Percentiles rank a stretch among this genome's conserved stretches.
Evolutionary conservation across 345 rosid genomes (phyloP).

Genomic region (Zanthoxylum bungeanum): DNA sequence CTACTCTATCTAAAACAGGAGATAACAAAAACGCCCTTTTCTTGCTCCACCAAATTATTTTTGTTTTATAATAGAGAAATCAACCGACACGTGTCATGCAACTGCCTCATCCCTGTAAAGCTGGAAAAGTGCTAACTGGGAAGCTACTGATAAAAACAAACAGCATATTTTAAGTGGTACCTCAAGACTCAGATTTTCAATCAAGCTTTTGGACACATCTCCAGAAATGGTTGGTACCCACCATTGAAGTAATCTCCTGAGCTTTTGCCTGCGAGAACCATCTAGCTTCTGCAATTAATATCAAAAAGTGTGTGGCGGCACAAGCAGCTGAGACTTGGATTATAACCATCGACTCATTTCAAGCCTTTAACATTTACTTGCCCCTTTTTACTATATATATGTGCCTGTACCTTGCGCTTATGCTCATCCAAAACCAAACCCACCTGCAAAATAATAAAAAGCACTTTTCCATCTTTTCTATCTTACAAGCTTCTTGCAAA

Average conservation of each 20-base stretch:
- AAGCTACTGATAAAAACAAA: too few relatives aligned
- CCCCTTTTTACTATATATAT: constrained; percentile 28
- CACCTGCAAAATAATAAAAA: not conserved
- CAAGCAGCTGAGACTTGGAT: constrained; percentile 19
- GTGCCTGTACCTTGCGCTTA: not conserved
- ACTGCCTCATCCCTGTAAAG: too few relatives aligned
- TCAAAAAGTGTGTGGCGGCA: too few relatives aligned
- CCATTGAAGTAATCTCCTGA: too few relatives aligned
- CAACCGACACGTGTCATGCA: not conserved
- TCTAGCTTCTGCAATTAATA: too few relatives aligned
- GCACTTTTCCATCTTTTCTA: not conserved
- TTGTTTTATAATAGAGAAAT: not conserved
- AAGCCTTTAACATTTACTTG: constrained; percentile 13
- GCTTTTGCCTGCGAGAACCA: too few relatives aligned
- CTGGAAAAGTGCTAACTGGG: too few relatives aligned
- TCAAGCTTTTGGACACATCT: too few relatives aligned
- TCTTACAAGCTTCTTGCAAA: not conserved
- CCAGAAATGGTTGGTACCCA: too few relatives aligned
- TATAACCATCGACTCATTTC: constrained; percentile 24
- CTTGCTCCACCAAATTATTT: not conserved
- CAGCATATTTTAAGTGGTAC: too few relatives aligned
- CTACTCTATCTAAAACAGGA: not conserved
- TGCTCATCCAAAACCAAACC: constrained; percentile 25
- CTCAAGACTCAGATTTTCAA: too few relatives aligned
- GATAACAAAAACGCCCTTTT: not conserved